Evolutionary conservation across 139 green algal species (phyloP).

Genomic region (Eudorina sp.): DNA sequence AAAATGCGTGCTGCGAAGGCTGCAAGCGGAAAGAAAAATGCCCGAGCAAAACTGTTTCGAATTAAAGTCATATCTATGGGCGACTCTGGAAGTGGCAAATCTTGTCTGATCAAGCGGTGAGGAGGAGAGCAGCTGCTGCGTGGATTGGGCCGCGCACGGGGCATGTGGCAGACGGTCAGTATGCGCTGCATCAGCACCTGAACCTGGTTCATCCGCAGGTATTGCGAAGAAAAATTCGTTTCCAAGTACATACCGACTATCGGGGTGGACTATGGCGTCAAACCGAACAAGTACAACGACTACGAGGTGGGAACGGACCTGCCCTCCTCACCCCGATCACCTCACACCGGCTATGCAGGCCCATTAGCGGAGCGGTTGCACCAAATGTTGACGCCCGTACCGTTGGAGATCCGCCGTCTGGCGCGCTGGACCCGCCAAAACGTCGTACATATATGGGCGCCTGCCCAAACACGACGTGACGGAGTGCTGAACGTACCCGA

Average conservation of each 20-base stretch:
- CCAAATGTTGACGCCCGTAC: no score
- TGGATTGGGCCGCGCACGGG: background rate
- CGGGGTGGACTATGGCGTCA: constrained; percentile 82
- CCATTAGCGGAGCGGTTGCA: no score
- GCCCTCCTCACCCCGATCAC: no score
- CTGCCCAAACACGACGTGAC: no score
- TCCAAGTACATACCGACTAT: constrained; percentile 81
- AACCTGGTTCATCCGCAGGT: constrained; percentile 56
- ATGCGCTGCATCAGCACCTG: background rate
- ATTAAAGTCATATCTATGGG: constrained; percentile 81
- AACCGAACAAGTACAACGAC: constrained; percentile 67
- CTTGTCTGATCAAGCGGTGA: constrained; percentile 81
- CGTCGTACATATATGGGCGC: no score
- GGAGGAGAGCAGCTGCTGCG: background rate
- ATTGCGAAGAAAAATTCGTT: constrained; percentile 81
- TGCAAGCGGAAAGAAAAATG: constrained; percentile 46
- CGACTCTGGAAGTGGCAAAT: constrained; percentile 74
- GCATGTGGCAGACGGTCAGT: no score
- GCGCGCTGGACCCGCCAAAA: no score
- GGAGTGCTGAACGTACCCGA: no score
- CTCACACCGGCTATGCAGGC: background rate
- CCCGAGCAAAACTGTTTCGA: constrained; percentile 56
- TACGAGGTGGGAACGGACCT: constrained; percentile 73
- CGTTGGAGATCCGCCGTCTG: no score
- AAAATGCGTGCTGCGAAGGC: constrained; percentile 53